Evolutionary conservation across 768 basidiomycete species (phyloP).

Genomic region (Boletus rubroflammeus): DNA sequence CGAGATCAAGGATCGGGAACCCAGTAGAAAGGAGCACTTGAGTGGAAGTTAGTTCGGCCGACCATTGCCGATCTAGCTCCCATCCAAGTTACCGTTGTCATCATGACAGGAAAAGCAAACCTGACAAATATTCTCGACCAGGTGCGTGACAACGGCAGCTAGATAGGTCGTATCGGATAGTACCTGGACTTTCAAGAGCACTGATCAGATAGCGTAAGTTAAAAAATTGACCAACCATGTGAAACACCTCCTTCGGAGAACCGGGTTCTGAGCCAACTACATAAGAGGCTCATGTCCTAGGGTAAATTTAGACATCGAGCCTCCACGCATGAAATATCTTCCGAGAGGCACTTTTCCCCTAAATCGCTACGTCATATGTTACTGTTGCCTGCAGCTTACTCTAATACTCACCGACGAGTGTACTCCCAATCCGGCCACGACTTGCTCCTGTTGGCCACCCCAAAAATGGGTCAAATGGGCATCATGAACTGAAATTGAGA

Average conservation of each 20-base stretch:
- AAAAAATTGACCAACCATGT: background rate
- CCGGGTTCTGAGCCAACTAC: background rate
- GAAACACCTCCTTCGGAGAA: background rate
- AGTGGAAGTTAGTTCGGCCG: constrained; percentile 6
- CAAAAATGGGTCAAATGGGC: background rate
- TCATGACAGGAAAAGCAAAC: background rate
- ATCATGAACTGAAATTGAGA: background rate
- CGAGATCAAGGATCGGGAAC: background rate
- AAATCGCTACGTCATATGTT: background rate
- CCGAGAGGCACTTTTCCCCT: background rate
- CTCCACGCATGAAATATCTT: background rate
- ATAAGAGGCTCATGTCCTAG: background rate
- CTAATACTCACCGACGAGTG: background rate
- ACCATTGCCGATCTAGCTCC: background rate
- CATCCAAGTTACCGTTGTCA: background rate
- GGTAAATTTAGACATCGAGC: background rate
- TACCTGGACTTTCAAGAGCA: background rate
- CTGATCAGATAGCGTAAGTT: background rate
- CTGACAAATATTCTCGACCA: background rate
- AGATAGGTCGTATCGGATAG: background rate
- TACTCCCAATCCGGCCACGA: too few species aligned
- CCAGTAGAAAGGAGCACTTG: background rate
- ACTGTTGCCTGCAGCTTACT: background rate
- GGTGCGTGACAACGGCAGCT: background rate
- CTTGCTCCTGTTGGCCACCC: background rate